Percentiles rank a stretch among this genome's conserved stretches.
phyloP scores from a whole-genome alignment of 371 early-diverging fungal genomes.

The Dentiscutata heterogama region DNA sequence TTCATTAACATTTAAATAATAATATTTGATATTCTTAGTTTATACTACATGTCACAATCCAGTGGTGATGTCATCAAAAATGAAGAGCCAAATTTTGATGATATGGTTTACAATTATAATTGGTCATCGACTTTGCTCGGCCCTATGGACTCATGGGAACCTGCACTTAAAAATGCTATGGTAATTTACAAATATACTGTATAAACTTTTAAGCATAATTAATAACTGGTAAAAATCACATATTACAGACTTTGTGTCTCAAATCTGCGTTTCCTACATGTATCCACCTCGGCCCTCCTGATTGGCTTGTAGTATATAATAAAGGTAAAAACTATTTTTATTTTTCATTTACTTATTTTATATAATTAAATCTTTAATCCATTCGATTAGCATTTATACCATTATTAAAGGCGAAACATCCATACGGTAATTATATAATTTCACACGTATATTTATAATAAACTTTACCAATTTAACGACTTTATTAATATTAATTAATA shows the following conservation, averaged over 20 bases:
- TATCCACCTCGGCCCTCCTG: conserved; percentile 1
- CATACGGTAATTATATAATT: not conserved
- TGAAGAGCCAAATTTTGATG: too few species aligned
- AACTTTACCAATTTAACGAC: too few species aligned
- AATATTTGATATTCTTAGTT: too few species aligned
- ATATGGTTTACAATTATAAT: not conserved
- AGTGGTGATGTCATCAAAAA: too few species aligned
- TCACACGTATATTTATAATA: too few species aligned
- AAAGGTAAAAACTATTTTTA: not conserved
- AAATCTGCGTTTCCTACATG: conserved; percentile 33
- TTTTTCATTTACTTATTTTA: too few species aligned
- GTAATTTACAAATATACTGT: not conserved
- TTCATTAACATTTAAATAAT: too few species aligned
- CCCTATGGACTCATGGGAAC: conserved; percentile 31
- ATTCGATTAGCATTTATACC: conserved; percentile 33
- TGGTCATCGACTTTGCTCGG: conserved; percentile 9
- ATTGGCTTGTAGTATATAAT: not conserved
- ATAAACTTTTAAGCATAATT: not conserved
- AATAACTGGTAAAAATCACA: too few species aligned
- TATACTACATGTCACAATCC: too few species aligned
- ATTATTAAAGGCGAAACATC: conserved; percentile 35
- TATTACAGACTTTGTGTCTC: conserved; percentile 24
- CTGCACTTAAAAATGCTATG: conserved; percentile 3
- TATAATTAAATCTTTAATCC: too few species aligned
- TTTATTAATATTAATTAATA: too few species aligned